These are phyloP conservation scores for Pulveroboletus frians DNA, from an alignment of 768 basidiomycete genomes.

Conservation along the genomic window DNA sequence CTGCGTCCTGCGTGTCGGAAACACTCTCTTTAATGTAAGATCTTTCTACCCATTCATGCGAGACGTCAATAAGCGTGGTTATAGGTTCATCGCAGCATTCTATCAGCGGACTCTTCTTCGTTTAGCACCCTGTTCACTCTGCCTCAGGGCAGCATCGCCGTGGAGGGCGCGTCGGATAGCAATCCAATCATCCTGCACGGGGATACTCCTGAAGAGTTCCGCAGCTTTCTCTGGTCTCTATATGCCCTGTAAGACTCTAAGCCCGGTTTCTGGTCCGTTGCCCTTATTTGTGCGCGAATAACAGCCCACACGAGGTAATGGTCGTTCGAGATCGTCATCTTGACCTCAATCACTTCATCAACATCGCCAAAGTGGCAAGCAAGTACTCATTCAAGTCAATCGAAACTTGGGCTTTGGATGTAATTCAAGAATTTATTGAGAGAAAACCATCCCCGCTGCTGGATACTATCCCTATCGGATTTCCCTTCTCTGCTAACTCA, in stretches of 20 bases:
- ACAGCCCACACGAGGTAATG: conserved; percentile 59
- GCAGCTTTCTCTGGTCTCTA: conserved; percentile 70
- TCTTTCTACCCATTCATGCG: neutral
- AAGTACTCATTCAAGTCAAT: conserved; percentile 73
- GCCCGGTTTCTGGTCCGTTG: neutral
- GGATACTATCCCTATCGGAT: conserved; percentile 34
- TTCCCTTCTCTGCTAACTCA: conserved; percentile 19
- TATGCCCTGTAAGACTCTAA: conserved; percentile 58
- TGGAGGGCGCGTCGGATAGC: conserved; percentile 60
- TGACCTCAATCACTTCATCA: conserved; percentile 50
- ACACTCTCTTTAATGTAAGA: conserved; percentile 65
- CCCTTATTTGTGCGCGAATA: conserved; percentile 1
- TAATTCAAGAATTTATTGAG: conserved; percentile 64
- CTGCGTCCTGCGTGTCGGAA: conserved; percentile 56
- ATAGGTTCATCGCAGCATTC: conserved; percentile 55
- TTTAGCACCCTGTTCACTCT: conserved; percentile 65
- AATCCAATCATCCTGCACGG: conserved; percentile 61
- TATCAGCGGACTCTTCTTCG: conserved; percentile 59
- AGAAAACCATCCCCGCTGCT: conserved; percentile 51
- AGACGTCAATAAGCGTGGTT: conserved; percentile 1
- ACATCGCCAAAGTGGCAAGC: conserved; percentile 61
- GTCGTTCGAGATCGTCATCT: conserved; percentile 43
- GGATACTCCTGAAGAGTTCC: conserved; percentile 61
- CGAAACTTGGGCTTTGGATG: conserved; percentile 71
- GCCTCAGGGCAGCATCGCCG: conserved; percentile 47